phyloP scores from a whole-genome alignment of 768 basidiomycete genomes.

The Leccinum obscurum region DNA sequence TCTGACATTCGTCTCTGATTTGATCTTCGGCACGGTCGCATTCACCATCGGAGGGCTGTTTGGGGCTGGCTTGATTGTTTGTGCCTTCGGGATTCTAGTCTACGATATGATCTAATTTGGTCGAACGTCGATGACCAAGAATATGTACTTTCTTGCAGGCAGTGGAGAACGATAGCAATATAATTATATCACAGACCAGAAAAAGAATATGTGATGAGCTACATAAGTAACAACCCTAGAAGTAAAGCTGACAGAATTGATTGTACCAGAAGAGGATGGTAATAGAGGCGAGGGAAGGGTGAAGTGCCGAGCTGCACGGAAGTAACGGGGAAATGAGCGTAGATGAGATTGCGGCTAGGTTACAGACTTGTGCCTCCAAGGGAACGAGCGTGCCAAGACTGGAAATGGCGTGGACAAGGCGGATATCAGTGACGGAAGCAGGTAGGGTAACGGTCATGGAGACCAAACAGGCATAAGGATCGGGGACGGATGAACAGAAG shows the following conservation, averaged over 20 bases:
- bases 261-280: constrained; percentile 17
- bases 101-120: constrained; percentile 58
- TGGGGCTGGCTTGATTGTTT: constrained; percentile 77
- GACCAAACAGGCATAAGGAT: constrained; percentile 20
- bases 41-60: constrained; percentile 71
- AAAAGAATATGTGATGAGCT: constrained; percentile 35
- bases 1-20: constrained; percentile 79
- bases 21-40: constrained; percentile 63
- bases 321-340: constrained; percentile 30
- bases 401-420: constrained; percentile 16
- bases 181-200: constrained; percentile 44
- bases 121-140: background rate
- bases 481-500: constrained; percentile 19
- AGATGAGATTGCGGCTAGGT: constrained; percentile 32
- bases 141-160: background rate
- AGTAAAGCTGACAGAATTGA: constrained; percentile 22
- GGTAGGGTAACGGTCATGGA: constrained; percentile 30
- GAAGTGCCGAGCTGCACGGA: constrained; percentile 13
- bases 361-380: constrained; percentile 35
- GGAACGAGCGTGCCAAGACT: constrained; percentile 27
- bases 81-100: constrained; percentile 79
- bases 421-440: constrained; percentile 34
- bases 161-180: constrained; percentile 29
- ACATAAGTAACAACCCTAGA: constrained; percentile 32
- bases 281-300: constrained; percentile 14